Percentiles rank a stretch among this genome's conserved stretches.
Conservation (phyloP, 108 stramenopile genomes). For the Pseudonitzschia multiseries region DNA sequence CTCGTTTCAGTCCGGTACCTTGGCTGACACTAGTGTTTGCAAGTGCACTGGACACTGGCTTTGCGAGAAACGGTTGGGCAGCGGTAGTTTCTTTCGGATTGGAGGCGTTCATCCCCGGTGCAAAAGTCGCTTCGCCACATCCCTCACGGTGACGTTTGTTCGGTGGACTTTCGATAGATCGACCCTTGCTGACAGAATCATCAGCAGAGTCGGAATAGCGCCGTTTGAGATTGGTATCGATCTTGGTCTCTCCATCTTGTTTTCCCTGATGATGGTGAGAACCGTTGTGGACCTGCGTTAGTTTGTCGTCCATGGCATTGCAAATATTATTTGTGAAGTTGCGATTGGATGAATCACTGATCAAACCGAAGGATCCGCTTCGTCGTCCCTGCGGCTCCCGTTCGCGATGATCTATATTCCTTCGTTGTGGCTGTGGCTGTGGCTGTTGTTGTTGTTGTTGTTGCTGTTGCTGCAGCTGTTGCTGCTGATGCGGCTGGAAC, state of each 20-base stretch:
- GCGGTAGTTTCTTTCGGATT: too few relatives aligned
- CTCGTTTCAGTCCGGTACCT: neutral
- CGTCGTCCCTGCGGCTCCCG: too few relatives aligned
- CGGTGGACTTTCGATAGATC: neutral
- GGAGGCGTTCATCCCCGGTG: neutral
- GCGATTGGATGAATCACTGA: too few relatives aligned
- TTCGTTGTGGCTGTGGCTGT: too few relatives aligned
- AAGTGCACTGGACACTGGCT: too few relatives aligned
- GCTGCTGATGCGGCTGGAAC: too few relatives aligned
- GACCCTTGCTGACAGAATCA: neutral
- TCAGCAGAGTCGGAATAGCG: neutral
- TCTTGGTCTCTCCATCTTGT: neutral
- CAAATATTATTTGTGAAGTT: too few relatives aligned
- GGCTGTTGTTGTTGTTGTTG: too few relatives aligned
- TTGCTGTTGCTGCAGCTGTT: too few relatives aligned
- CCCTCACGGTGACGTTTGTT: neutral
- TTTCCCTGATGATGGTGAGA: neutral
- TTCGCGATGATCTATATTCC: too few relatives aligned
- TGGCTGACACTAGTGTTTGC: neutral
- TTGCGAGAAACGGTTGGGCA: too few relatives aligned
- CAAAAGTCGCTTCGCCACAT: neutral
- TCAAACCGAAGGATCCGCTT: too few relatives aligned
- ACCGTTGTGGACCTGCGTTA: neutral
- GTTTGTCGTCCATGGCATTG: neutral
- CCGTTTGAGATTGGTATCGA: neutral